A percentile compares a stretch with the other conserved stretches of the same genome.
Conservation (phyloP, 2,329 filamentous ascomycete genomes). For the Clonostachys rhizophaga region DNA sequence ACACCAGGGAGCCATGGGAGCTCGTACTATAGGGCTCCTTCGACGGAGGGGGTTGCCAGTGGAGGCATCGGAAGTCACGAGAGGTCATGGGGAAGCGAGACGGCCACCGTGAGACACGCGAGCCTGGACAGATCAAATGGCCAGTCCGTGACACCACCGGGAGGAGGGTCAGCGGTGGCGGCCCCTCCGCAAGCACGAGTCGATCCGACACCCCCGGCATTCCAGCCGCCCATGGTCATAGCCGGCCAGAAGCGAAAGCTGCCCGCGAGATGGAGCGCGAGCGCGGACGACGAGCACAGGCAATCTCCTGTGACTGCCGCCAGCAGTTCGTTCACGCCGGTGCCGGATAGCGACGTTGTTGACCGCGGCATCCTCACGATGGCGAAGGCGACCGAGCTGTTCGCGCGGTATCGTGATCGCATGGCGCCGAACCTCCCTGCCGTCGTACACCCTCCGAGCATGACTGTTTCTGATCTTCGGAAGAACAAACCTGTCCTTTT, state of each 20-base stretch:
- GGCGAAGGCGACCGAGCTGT: constrained; percentile 49
- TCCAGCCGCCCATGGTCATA: constrained; percentile 4
- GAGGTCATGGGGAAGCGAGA: constrained; percentile 1
- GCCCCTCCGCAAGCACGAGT: neutral
- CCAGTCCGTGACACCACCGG: neutral
- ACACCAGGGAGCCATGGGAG: neutral
- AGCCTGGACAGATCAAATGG: neutral
- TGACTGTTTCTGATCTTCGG: constrained; percentile 50
- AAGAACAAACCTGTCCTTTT: constrained; percentile 61
- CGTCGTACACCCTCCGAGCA: constrained; percentile 52
- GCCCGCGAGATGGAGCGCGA: constrained; percentile 10
- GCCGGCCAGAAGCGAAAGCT: constrained; percentile 24
- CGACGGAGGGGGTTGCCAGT: neutral
- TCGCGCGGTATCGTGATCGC: constrained; percentile 51
- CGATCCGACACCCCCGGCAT: neutral
- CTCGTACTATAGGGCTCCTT: neutral
- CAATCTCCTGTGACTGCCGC: neutral
- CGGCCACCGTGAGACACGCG: neutral
- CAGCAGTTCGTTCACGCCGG: neutral
- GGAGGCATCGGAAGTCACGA: no score
- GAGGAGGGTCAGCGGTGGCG: neutral
- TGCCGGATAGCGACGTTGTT: constrained; percentile 35
- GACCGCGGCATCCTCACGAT: constrained; percentile 55
- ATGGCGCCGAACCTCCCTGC: constrained; percentile 60
- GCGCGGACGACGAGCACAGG: constrained; percentile 1